Conservation (phyloP, 2,329 filamentous ascomycete genomes). For the Neonectria neomacrospora region DNA sequence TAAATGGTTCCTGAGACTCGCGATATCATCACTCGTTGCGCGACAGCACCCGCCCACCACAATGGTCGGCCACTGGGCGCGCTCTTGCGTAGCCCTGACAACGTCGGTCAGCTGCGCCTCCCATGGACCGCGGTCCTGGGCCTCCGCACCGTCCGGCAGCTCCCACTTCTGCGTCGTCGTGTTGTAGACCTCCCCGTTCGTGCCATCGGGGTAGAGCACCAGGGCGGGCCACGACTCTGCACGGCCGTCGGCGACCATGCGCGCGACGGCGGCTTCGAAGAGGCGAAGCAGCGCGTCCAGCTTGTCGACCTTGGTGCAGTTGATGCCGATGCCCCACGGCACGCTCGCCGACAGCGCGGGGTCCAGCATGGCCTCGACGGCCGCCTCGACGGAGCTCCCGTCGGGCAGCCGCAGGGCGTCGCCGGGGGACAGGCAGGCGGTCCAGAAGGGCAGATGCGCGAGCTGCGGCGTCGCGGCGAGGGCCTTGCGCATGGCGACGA, state of each 20-base stretch:
- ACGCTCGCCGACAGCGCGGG: conserved; percentile 34
- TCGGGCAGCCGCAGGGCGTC: conserved; percentile 66
- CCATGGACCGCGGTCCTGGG: conserved; percentile 52
- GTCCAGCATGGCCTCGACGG: conserved; percentile 53
- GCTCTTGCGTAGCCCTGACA: conserved; percentile 50
- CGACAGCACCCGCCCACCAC: conserved; percentile 67
- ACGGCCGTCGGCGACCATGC: conserved; percentile 50
- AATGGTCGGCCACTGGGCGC: conserved; percentile 57
- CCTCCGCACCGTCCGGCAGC: conserved; percentile 45
- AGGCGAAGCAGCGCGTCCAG: conserved; percentile 64
- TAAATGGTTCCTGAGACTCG: conserved; percentile 43
- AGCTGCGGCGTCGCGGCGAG: conserved; percentile 45
- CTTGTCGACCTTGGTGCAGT: conserved; percentile 75
- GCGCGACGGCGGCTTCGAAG: conserved; percentile 61
- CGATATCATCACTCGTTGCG: conserved; percentile 52
- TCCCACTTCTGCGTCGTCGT: conserved; percentile 71
- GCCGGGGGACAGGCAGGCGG: conserved; percentile 70
- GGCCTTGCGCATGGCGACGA: conserved; percentile 65
- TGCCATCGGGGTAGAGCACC: conserved; percentile 76
- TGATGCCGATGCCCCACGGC: conserved; percentile 74
- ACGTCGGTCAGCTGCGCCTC: conserved; percentile 56
- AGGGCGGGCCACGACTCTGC: conserved; percentile 61
- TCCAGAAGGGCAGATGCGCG: conserved; percentile 64
- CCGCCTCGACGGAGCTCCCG: conserved; percentile 55
- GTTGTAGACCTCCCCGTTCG: conserved; percentile 75